Percentiles rank a stretch among this genome's conserved stretches.
Conservation (phyloP, 352 stramenopile species). For the Globisporangium barbulae region DNA sequence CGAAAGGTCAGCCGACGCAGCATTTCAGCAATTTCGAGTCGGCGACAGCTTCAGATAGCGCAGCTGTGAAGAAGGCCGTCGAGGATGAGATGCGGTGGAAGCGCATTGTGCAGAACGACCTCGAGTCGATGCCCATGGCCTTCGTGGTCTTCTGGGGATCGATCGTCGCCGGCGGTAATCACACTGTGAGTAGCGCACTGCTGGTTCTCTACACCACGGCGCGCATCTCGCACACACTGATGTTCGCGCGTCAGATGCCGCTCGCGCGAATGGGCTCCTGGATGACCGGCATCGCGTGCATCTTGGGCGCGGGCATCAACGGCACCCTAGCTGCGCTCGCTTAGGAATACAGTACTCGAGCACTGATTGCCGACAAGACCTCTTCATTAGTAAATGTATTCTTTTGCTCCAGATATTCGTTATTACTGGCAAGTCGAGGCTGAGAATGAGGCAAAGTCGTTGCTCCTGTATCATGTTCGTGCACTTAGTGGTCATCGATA, state of each 20-base stretch:
- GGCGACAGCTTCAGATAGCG: not conserved
- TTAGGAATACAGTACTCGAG: too few species aligned
- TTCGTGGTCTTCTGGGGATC: constrained; percentile 24
- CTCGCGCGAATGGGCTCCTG: constrained; percentile 26
- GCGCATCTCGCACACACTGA: constrained; percentile 29
- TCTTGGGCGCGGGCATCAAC: constrained; percentile 17
- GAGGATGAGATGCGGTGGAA: constrained; percentile 12
- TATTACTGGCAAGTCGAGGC: too few species aligned
- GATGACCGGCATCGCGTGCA: constrained; percentile 16
- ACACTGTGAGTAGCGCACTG: constrained; percentile 12
- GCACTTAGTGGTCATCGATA: too few species aligned
- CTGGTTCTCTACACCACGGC: constrained; percentile 27
- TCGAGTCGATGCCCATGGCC: constrained; percentile 28
- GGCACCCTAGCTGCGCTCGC: constrained; percentile 10
- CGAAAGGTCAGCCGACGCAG: not conserved
- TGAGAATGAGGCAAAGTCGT: not conserved
- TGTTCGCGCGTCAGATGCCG: constrained; percentile 32
- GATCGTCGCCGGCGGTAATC: constrained; percentile 22
- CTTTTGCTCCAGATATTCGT: too few species aligned
- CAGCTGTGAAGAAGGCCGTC: not conserved
- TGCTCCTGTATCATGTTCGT: too few species aligned
- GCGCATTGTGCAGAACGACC: constrained; percentile 16
- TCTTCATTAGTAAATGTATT: too few species aligned
- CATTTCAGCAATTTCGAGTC: not conserved
- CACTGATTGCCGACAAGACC: too few species aligned